Conservation (phyloP, 2,329 filamentous ascomycete species). For the Conoideocrella luteorostrata region DNA sequence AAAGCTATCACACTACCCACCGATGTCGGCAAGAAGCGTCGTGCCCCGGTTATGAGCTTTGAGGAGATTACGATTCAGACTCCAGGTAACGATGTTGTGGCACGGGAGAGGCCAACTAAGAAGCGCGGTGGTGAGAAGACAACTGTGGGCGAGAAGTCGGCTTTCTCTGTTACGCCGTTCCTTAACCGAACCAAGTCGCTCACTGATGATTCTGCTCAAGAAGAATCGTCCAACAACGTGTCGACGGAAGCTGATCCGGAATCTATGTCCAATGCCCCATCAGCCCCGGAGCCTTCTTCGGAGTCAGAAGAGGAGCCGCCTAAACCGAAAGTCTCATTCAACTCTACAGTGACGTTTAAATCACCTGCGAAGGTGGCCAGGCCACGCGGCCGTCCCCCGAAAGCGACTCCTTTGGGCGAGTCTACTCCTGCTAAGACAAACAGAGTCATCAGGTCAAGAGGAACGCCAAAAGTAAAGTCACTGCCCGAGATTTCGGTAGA, state of each 20-base stretch:
- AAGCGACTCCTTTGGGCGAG: slow-evolving; percentile 38
- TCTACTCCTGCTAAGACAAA: slow-evolving; percentile 41
- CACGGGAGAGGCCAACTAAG: slow-evolving; percentile 41
- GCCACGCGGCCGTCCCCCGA: slow-evolving; percentile 39
- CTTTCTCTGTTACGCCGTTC: slow-evolving; percentile 91
- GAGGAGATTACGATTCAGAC: slow-evolving; percentile 43
- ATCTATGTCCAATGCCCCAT: slow-evolving; percentile 8
- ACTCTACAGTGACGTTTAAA: slow-evolving; percentile 4
- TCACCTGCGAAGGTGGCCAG: slow-evolving; percentile 22
- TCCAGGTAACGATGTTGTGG: slow-evolving; percentile 35
- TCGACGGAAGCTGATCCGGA: slow-evolving; percentile 25
- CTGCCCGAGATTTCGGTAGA: slow-evolving; percentile 21
- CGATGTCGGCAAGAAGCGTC: slow-evolving; percentile 38
- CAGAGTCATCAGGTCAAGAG: slow-evolving; percentile 12
- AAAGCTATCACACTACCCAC: slow-evolving; percentile 17
- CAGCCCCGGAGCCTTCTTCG: neutral
- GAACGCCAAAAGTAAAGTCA: slow-evolving; percentile 7
- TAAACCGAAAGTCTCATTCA: slow-evolving; percentile 11
- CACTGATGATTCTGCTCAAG: slow-evolving; percentile 28
- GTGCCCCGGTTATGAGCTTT: slow-evolving; percentile 36
- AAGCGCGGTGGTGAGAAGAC: slow-evolving; percentile 49
- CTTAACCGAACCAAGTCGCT: slow-evolving; percentile 66
- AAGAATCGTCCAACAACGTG: slow-evolving; percentile 16
- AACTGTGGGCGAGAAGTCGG: slow-evolving; percentile 73
- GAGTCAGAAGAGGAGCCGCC: slow-evolving; percentile 20